phyloP scores from a whole-genome alignment of 2,329 filamentous ascomycete genomes.

The Trichoderma sp. region DNA sequence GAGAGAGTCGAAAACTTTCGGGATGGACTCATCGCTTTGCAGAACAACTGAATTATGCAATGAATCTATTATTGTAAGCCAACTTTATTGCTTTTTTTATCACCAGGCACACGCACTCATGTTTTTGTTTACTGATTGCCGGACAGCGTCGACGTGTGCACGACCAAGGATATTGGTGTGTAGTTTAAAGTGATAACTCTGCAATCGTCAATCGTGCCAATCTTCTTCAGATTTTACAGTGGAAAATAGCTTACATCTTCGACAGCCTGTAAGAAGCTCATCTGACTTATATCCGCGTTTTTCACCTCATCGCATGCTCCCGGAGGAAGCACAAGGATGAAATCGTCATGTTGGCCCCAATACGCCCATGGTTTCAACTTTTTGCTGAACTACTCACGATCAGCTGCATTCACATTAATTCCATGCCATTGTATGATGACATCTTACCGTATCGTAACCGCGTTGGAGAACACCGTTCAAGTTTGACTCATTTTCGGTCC shows the following conservation, averaged over 20 bases:
- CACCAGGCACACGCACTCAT: conserved; percentile 1
- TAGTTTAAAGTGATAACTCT: conserved; percentile 18
- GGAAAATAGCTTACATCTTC: conserved; percentile 1
- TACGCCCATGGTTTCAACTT: conserved; percentile 6
- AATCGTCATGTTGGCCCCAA: conserved; percentile 17
- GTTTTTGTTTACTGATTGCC: conserved; percentile 18
- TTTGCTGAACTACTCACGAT: conserved; percentile 11
- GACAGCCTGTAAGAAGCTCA: conserved; percentile 18
- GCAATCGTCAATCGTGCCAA: not conserved
- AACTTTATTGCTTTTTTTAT: not conserved
- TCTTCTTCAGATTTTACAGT: not conserved
- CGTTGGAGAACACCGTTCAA: not conserved
- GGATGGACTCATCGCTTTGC: not conserved
- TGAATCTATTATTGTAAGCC: not conserved
- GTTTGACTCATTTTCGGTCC: conserved; percentile 11
- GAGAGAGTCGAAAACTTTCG: not conserved
- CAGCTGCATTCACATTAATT: not conserved
- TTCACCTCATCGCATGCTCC: conserved; percentile 14
- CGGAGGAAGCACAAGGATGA: conserved; percentile 14
- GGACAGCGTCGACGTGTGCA: conserved; percentile 14
- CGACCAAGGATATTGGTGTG: conserved; percentile 15
- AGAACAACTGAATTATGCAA: not conserved
- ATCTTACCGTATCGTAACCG: conserved; percentile 9
- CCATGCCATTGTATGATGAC: not conserved
- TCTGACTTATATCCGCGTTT: not conserved